Conservation (phyloP, 192 early-diverging fungal genomes). For the Backusella tarrabulga region DNA sequence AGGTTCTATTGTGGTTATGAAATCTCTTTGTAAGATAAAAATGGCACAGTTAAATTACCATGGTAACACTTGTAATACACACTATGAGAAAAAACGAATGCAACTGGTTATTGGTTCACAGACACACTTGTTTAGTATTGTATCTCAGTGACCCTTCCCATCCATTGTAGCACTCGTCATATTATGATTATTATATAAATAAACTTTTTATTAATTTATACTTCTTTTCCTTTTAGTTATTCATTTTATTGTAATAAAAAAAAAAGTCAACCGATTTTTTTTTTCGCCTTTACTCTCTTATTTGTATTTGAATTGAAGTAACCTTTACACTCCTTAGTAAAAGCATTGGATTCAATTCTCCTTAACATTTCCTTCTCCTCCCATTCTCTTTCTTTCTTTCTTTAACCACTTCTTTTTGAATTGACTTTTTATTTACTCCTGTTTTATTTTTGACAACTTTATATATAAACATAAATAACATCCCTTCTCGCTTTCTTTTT, state of each 20-base stretch:
- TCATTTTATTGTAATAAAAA: neutral
- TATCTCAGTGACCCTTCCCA: constrained; percentile 4
- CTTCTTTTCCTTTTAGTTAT: neutral
- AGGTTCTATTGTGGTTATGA: neutral
- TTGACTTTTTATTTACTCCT: neutral
- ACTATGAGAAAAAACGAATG: constrained; percentile 1
- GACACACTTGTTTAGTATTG: neutral
- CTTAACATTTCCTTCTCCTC: neutral
- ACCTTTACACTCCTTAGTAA: neutral
- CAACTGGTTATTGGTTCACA: neutral
- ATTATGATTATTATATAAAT: neutral
- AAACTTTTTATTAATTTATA: neutral
- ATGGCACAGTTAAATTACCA: neutral
- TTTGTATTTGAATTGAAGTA: neutral
- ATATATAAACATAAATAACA: neutral
- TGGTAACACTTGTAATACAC: constrained; percentile 1
- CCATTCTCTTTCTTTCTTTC: neutral
- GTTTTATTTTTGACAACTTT: neutral
- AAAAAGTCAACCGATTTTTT: neutral
- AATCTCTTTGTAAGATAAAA: neutral
- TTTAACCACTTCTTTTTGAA: neutral
- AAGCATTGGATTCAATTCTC: neutral
- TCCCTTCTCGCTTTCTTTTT: neutral
- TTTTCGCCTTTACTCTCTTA: neutral
- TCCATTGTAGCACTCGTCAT: neutral